Base-by-base conservation (phyloP, 2,329 filamentous ascomycete species). In the Xylariaceae sp. region DNA sequence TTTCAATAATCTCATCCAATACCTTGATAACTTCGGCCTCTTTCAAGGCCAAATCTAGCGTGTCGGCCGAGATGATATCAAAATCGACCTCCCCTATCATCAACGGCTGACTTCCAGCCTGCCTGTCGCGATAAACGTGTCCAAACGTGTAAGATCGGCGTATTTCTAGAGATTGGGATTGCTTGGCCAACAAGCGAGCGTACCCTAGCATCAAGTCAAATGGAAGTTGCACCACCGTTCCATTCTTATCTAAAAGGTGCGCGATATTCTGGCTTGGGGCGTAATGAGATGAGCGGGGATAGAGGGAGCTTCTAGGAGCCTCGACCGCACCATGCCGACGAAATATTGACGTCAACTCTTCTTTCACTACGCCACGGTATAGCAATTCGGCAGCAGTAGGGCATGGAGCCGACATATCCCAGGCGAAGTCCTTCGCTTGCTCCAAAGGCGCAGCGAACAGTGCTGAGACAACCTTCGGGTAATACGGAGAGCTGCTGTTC, bases 1-100 rank as follows among this genome's bases (percentile, higher is more conserved):
- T 81, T 46, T 85, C 79, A 15, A 95, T 80, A 39, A 96, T 87
- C 68, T 99, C 94, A 67, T 99, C 94, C 19, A 97, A 75, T 2
- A 97, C 92, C 64, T 96, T 97, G 62, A 99, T 82, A 0, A 91
- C 86, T 70, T 97, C 92, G 0, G 92, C 92, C 70, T 99, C 94
- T 65, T 95, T 95, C 52, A 96, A 71, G 1, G 91, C 87, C 43
- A 95, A 76, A 65, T 97, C 91, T 5, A 91, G 72, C 1, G 87
- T 86, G 62, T 92, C 86, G 42, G 83, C 81, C 0, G 91, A 92
- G n/a, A 96, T 81, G 55, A 99, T 91, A 71, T 99, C 94, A 68
- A 97, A 99, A 68, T 97, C 92, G 2, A 95, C 92, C 67, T 97
- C 94, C 9, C 89, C 87, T 67, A 89, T 87, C 65, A 86, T 87